A percentile compares a stretch with the other conserved stretches of the same genome.
These are phyloP conservation scores for Aspergillus ruber DNA, from an alignment of 2,329 filamentous ascomycete species.

Conservation along the genomic window DNA sequence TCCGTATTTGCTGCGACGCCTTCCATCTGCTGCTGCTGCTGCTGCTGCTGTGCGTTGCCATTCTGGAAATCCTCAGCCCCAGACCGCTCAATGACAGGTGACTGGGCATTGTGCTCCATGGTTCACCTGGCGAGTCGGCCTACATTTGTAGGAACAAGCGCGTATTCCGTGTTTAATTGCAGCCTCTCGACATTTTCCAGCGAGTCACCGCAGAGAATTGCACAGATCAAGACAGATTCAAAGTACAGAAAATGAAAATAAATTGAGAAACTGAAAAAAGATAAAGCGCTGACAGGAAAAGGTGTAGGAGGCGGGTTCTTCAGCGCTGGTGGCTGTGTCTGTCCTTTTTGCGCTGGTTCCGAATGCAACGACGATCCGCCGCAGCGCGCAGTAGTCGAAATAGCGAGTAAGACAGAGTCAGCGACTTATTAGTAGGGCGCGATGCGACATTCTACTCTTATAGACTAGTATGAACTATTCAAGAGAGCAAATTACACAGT, in stretches of 20 bases:
- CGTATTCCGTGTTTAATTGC: conserved; percentile 13
- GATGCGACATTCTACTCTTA: too few species aligned
- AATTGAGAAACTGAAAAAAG: background rate
- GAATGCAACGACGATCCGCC: background rate
- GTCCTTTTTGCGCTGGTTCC: background rate
- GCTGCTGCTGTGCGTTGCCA: background rate
- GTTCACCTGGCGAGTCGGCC: conserved; percentile 6
- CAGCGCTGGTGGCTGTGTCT: background rate
- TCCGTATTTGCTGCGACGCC: background rate
- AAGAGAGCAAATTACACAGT: too few species aligned
- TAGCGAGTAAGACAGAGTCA: background rate
- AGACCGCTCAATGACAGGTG: conserved; percentile 11
- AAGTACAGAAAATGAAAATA: background rate
- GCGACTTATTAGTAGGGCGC: too few species aligned
- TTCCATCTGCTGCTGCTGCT: background rate
- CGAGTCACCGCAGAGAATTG: background rate
- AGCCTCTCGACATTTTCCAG: conserved; percentile 3
- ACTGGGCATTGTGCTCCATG: conserved; percentile 20
- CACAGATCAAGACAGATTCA: too few species aligned
- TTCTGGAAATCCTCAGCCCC: conserved; percentile 3
- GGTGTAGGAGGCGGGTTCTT: background rate
- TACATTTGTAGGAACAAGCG: conserved; percentile 12
- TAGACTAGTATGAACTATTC: too few species aligned
- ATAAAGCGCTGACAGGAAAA: background rate
- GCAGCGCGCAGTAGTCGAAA: background rate